These are phyloP conservation scores for Holtermanniella nyarrowii DNA, from an alignment of 768 basidiomycete genomes.

Conservation along the genomic window DNA sequence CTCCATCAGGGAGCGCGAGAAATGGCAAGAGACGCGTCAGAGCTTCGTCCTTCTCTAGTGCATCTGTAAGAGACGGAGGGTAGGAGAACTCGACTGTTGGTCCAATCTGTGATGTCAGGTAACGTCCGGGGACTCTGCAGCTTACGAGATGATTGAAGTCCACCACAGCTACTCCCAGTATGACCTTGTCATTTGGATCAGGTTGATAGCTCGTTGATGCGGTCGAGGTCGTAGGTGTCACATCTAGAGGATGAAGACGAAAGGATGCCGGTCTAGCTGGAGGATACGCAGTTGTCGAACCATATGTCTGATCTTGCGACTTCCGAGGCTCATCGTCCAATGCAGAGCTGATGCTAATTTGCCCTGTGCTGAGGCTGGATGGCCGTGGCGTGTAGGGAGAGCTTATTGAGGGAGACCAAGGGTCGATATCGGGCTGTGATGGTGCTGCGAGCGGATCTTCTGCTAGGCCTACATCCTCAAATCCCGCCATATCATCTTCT, in stretches of 20 bases:
- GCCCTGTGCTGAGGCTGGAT: neutral
- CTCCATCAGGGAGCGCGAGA: conserved; percentile 91
- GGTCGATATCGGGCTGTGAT: neutral
- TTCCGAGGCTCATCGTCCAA: neutral
- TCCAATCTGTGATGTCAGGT: conserved; percentile 54
- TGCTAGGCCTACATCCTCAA: neutral
- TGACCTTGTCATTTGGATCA: conserved; percentile 42
- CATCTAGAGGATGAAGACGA: neutral
- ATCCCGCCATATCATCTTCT: neutral
- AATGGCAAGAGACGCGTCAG: conserved; percentile 79
- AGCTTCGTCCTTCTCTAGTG: conserved; percentile 58
- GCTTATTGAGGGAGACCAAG: neutral
- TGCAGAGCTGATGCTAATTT: neutral
- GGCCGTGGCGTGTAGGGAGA: neutral
- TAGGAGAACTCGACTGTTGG: conserved; percentile 65
- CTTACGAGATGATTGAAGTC: conserved; percentile 88
- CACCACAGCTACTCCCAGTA: conserved; percentile 81
- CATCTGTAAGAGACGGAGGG: conserved; percentile 49
- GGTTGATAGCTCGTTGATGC: neutral
- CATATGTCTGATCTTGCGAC: neutral
- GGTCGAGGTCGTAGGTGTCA: neutral
- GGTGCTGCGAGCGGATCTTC: neutral
- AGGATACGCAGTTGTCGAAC: neutral
- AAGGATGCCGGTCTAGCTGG: neutral
- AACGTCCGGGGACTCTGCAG: conserved; percentile 4